Base-by-base conservation (phyloP, 2,329 filamentous ascomycete species). In the Gyromitra esculenta region DNA sequence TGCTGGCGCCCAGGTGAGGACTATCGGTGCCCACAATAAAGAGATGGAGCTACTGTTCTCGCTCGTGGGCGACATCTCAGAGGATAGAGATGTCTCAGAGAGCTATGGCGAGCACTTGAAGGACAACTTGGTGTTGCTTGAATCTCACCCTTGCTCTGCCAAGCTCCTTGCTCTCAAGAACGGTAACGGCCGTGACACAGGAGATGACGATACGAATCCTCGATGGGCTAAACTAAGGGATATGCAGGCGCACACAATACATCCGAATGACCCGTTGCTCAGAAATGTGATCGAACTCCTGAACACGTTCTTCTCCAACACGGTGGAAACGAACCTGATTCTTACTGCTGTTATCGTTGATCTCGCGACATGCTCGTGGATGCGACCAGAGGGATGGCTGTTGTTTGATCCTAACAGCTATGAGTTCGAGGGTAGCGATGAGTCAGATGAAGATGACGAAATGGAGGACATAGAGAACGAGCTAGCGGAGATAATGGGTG, bases 301-400 rank as follows among this genome's bases (percentile, higher is more conserved):
- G 9, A 88, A 91, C 57, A 90, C 87, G 0, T 99, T 98, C 81
- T 93, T 97, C 80, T 88, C 92, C 4, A 99, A 99, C 81, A 91
- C 93, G 1, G 90, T 98, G 1, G 93, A 97, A 80, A 94, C 92
- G 1, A 99, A 99, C 80, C 85, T 99, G 2, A 92, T 91, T 0
- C 86, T 97, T 1, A 98, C 95, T 0, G 92, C 96, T 81, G 88
- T 92, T 0, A 86, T 98, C 56, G 88, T 96, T 37, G 91, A 93
- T 79, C 86, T 99, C 52, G 92, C 92, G 9, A 90, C 92, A 0
- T 98, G 96, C 80, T 92, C 93, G 5, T 92, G 92, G 78, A 91
- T 97, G 81, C 89, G 90, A 21, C 87, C 97, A 11, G 93, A 97
- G 81, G 92, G 92, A n/a, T 99, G 96, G 95, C 85, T 98, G 39